Conservation (phyloP, 2,329 filamentous ascomycete genomes). For the Botrytis medusae region DNA sequence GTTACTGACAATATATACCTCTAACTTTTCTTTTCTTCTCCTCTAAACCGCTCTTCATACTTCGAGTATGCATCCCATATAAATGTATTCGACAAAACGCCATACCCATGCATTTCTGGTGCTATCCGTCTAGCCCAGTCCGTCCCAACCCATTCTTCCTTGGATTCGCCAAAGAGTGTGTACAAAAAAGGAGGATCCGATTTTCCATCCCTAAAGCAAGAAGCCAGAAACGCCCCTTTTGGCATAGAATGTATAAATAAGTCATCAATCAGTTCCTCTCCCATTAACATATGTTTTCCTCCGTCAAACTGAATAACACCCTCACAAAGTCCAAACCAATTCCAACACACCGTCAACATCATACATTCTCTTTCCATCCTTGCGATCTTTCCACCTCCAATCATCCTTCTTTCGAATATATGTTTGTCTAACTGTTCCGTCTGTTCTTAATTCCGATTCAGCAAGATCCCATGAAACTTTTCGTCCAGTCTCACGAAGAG, state of each 20-base stretch:
- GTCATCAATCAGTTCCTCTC: slow-evolving; percentile 6
- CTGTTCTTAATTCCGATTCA: slow-evolving; percentile 48
- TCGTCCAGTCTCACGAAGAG: slow-evolving; percentile 49
- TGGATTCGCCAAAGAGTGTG: slow-evolving; percentile 6
- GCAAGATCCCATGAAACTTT: slow-evolving; percentile 57
- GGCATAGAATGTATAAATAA: slow-evolving; percentile 16
- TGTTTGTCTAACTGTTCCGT: slow-evolving; percentile 53
- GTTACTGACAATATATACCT: not conserved
- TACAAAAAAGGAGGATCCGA: slow-evolving; percentile 7
- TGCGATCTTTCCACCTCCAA: slow-evolving; percentile 48
- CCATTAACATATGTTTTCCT: slow-evolving; percentile 7
- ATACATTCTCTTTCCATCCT: slow-evolving; percentile 49
- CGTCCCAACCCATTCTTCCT: not conserved
- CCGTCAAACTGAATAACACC: not conserved
- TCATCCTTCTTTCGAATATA: slow-evolving; percentile 56
- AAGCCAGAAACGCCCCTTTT: slow-evolving; percentile 12
- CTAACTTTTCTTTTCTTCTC: not conserved
- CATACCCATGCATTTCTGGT: slow-evolving; percentile 3
- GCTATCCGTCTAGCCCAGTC: not conserved
- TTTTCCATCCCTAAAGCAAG: slow-evolving; percentile 1
- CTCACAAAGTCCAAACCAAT: slow-evolving; percentile 53
- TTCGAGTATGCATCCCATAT: not conserved
- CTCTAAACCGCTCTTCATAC: not conserved
- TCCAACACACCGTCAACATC: slow-evolving; percentile 56
- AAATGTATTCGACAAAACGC: slow-evolving; percentile 8